A percentile compares a stretch with the other conserved stretches of the same genome.
These are phyloP conservation scores for Coffea humblotiana DNA, from an alignment of 305 asterid genomes.

Conservation along the genomic window DNA sequence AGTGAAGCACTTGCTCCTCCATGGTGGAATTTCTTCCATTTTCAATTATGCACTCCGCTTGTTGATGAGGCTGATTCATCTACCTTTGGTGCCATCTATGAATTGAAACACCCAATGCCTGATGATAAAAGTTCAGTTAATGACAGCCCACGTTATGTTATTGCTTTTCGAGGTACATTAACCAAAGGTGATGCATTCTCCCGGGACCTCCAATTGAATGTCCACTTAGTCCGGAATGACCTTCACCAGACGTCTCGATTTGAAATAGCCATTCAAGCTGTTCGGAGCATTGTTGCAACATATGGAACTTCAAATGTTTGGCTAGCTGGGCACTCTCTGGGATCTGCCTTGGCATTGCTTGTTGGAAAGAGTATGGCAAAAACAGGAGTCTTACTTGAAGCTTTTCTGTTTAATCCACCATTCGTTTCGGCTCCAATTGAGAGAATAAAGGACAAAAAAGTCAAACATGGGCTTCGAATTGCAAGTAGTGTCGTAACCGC, in stretches of 20 bases:
- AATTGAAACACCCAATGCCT: conserved; percentile 35
- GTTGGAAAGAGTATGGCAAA: conserved; percentile 85
- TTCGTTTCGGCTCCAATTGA: conserved; percentile 91
- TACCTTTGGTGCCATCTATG: conserved; percentile 75
- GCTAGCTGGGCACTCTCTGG: conserved; percentile 90
- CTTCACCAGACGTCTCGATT: conserved; percentile 82
- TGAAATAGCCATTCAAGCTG: conserved; percentile 77
- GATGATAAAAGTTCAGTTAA: conserved; percentile 12
- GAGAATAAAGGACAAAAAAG: conserved; percentile 65
- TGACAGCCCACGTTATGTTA: conserved; percentile 50
- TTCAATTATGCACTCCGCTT: conserved; percentile 54
- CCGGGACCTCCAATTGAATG: conserved; percentile 72
- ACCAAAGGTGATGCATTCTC: conserved; percentile 81
- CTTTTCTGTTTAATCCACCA: conserved; percentile 83
- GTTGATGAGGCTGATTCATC: conserved; percentile 75
- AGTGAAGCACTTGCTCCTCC: conserved; percentile 77
- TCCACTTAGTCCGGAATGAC: conserved; percentile 66
- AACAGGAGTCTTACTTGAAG: conserved; percentile 56
- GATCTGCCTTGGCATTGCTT: conserved; percentile 84
- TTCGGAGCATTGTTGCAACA: conserved; percentile 64
- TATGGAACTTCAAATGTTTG: conserved; percentile 62
- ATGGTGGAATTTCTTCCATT: conserved; percentile 79
- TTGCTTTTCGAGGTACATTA: conserved; percentile 88
- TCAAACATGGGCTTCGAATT: conserved; percentile 73
- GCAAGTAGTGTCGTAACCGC: conserved; percentile 91